These are phyloP conservation scores for Porogramme epimiltina DNA, from an alignment of 1,284 basidiomycete genomes.

Conservation along the genomic window DNA sequence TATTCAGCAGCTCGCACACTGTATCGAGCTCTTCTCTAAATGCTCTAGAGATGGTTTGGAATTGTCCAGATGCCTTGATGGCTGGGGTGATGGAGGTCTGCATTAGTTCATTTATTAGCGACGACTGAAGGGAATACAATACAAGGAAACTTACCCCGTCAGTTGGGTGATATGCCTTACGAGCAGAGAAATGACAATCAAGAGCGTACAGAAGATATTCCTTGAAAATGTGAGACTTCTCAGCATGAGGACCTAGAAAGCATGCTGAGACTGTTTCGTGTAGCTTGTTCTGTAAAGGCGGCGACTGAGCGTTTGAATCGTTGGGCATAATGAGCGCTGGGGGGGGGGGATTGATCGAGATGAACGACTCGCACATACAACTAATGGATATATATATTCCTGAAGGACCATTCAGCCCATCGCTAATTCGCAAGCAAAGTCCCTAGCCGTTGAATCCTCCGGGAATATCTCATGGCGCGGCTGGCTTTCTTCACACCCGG, in stretches of 20 bases:
- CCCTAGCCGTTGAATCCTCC: too few relatives aligned
- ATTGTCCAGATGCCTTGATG: slow-evolving; percentile 14
- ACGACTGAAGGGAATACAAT: background rate
- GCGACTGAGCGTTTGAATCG: background rate
- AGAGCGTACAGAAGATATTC: slow-evolving; percentile 17
- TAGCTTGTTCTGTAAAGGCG: background rate
- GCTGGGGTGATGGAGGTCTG: background rate
- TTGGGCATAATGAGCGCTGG: too few relatives aligned
- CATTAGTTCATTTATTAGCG: background rate
- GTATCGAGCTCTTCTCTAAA: slow-evolving; percentile 12
- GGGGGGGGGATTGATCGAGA: too few relatives aligned
- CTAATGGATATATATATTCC: too few relatives aligned
- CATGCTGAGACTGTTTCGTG: slow-evolving; percentile 33
- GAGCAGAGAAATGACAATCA: slow-evolving; percentile 8
- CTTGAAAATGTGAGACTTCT: slow-evolving; percentile 27
- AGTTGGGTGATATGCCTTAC: slow-evolving; percentile 20
- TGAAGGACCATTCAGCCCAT: too few relatives aligned
- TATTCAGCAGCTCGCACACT: slow-evolving; percentile 24
- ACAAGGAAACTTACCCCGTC: slow-evolving; percentile 11
- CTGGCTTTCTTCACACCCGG: too few relatives aligned
- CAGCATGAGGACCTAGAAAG: slow-evolving; percentile 32
- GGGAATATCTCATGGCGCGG: too few relatives aligned
- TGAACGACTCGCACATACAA: too few relatives aligned
- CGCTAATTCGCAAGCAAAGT: too few relatives aligned
- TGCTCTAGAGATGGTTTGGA: slow-evolving; percentile 16